phyloP scores from a whole-genome alignment of 2,329 filamentous ascomycete species.

The Xylariaceae sp. region DNA sequence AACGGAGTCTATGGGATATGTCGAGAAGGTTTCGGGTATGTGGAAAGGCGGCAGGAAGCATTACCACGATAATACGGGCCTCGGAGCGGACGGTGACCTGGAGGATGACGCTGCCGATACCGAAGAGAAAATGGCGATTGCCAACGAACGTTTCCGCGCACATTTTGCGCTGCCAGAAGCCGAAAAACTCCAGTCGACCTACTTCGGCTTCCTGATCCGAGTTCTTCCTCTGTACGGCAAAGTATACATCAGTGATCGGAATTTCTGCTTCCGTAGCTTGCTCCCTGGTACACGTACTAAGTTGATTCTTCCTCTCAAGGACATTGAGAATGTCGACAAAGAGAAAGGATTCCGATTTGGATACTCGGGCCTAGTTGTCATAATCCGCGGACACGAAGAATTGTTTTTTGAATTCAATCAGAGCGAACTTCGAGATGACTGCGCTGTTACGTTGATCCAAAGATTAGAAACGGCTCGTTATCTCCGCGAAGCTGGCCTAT shows the following conservation, averaged over 20 bases:
- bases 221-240: constrained; percentile 93
- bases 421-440: constrained; percentile 79
- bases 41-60: constrained; percentile 89
- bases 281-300: constrained; percentile 88
- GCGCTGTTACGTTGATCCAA: constrained; percentile 74
- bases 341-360: constrained; percentile 92
- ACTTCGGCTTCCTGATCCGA: constrained; percentile 87
- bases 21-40: constrained; percentile 96
- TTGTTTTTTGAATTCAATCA: constrained; percentile 91
- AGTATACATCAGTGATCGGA: constrained; percentile 84
- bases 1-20: constrained; percentile 91
- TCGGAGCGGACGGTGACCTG: constrained; percentile 50
- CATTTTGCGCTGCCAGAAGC: constrained; percentile 86
- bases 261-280: constrained; percentile 90
- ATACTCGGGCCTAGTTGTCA: constrained; percentile 85
- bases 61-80: constrained; percentile 62
- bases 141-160: constrained; percentile 77
- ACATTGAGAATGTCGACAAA: constrained; percentile 90
- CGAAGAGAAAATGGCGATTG: constrained; percentile 60
- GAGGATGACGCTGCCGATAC: constrained; percentile 48
- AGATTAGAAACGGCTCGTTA: constrained; percentile 69
- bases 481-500: constrained; percentile 63
- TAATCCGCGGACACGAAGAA: constrained; percentile 91
- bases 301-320: constrained; percentile 82
- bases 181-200: constrained; percentile 82